Evolutionary conservation across 176 grass and related monocot genomes (phyloP).

Genomic region (Aegilops tauschii): DNA sequence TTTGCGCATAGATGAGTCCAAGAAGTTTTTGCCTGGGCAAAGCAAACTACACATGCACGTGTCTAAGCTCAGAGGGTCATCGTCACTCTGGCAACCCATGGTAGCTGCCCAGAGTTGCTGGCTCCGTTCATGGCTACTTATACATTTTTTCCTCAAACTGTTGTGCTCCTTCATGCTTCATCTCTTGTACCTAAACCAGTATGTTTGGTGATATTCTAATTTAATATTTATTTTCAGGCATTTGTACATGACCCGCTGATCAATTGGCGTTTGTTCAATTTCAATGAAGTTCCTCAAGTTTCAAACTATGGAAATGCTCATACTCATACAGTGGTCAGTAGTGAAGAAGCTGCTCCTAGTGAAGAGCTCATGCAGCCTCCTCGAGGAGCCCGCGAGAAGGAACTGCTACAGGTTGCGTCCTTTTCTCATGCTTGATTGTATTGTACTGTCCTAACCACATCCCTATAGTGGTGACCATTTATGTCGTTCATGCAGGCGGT

Average conservation of each 20-base stretch:
- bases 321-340: constrained; percentile 66
- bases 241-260: constrained; percentile 98
- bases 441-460: neutral
- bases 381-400: constrained; percentile 79
- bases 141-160: neutral
- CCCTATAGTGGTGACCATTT: neutral
- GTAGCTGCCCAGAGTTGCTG: neutral
- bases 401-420: constrained; percentile 77
- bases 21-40: neutral
- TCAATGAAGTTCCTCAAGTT: constrained; percentile 99
- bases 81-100: neutral
- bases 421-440: neutral
- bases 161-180: neutral
- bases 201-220: constrained; percentile 9
- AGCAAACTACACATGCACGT: neutral
- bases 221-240: constrained; percentile 54
- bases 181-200: neutral
- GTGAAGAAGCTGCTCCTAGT: constrained; percentile 62
- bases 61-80: neutral
- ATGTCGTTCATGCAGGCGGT: constrained; percentile 55
- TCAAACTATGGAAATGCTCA: constrained; percentile 68
- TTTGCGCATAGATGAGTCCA: neutral
- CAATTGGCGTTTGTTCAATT: constrained; percentile 98
- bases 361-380: constrained; percentile 73
- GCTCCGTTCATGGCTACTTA: neutral